Base-by-base conservation (phyloP, 2,329 filamentous ascomycete genomes). In the Rhynchosporium graminicola region DNA sequence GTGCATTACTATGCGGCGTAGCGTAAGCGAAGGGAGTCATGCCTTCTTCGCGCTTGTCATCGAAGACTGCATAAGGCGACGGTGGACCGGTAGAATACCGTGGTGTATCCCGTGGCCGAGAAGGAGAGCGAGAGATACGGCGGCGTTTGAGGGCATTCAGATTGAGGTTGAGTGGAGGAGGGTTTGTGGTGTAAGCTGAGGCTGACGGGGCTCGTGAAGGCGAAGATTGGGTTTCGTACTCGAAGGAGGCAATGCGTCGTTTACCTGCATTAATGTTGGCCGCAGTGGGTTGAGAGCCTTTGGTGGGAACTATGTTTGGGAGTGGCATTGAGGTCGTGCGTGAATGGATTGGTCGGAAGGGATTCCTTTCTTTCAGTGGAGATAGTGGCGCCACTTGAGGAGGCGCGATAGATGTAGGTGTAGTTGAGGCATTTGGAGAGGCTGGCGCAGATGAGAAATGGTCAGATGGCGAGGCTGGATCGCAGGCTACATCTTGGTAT, bases 11-110 rank as follows among this genome's bases (percentile, higher is more conserved):
- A 71, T 88, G 81, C 0, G 90, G 90, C 0, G 90, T 93, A 2
- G 88, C 88, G 70, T 92, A 92, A n/a, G 86, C 87, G 67, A 86
- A 86, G 1, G 80, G 80, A 0, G 87, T 88, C 0, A 82, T 85
- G 12, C 80, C 76, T 60, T 73, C 61, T 42, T 78, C 63, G 3
- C 46, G 48, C n/a, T 73, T 58, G 1, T 70, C 68, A n/a, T 74
- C 68, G 20, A 62, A 54, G 33, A 66, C 59, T 1, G 65, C 42
- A 46, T 68, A 74, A 0, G 76, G 60, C 63, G 71, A 67, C 55
- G 72, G 58, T 65, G 70, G 69, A 0, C 69, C 70, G 29, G 72
- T 73, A 62, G 81, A 86, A 78, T 80, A 83, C 31, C 83, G 79
- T 0, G 85, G 84, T 0, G 84, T 86, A 65, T 82, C 80, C 10